Evolutionary conservation across 2,329 filamentous ascomycete species (phyloP).

Genomic region (Ramularia collo-cygni): DNA sequence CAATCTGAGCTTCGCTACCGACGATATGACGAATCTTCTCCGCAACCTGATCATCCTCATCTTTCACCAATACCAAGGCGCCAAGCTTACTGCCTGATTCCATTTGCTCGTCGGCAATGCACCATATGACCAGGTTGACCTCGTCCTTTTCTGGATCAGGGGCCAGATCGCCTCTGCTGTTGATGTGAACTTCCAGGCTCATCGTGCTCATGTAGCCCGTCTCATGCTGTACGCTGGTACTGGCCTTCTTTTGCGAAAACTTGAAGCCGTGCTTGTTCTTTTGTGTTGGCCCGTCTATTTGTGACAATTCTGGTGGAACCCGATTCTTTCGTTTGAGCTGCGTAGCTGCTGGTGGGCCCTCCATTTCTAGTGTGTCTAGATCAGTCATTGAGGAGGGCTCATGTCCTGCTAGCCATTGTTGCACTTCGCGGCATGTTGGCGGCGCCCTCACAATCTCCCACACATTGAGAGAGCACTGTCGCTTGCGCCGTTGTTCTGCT

Average conservation of each 20-base stretch:
- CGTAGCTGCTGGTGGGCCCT: slow-evolving; percentile 23
- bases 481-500: slow-evolving; percentile 46
- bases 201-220: slow-evolving; percentile 94
- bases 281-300: slow-evolving; percentile 84
- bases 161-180: slow-evolving; percentile 70
- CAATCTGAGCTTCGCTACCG: slow-evolving; percentile 51
- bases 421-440: slow-evolving; percentile 63
- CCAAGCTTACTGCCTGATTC: slow-evolving; percentile 65
- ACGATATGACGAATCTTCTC: slow-evolving; percentile 57
- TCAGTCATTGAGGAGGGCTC: slow-evolving; percentile 13
- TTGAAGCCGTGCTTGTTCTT: slow-evolving; percentile 76
- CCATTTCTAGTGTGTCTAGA: slow-evolving; percentile 21
- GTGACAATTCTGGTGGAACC: slow-evolving; percentile 52
- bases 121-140: slow-evolving; percentile 85
- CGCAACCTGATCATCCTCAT: slow-evolving; percentile 51
- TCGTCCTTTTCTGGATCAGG: slow-evolving; percentile 90
- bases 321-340: slow-evolving; percentile 31
- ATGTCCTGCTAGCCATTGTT: slow-evolving; percentile 54
- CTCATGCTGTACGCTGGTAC: slow-evolving; percentile 73
- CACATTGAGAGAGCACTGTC: slow-evolving; percentile 54
- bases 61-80: slow-evolving; percentile 56
- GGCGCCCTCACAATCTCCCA: slow-evolving; percentile 74
- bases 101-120: slow-evolving; percentile 55
- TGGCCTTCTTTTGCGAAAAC: slow-evolving; percentile 69
- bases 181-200: slow-evolving; percentile 89